Evolutionary conservation across 768 basidiomycete species (phyloP).

Genomic region (Amanita polypyramis): DNA sequence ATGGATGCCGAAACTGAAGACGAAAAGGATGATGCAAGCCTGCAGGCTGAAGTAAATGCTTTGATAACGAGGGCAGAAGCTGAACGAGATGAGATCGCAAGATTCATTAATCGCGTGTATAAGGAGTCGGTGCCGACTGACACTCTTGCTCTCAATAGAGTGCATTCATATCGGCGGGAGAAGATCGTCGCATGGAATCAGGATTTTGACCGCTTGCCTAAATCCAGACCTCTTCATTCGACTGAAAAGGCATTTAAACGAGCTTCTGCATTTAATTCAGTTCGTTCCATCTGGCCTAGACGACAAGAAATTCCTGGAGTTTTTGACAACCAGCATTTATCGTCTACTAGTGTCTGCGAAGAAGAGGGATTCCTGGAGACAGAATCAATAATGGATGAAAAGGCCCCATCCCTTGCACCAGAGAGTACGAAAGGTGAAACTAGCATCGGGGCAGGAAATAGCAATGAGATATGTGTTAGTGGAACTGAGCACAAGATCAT

Average conservation of each 20-base stretch:
- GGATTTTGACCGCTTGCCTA: conserved; percentile 81
- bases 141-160: conserved; percentile 78
- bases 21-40: conserved; percentile 52
- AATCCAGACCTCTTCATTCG: conserved; percentile 44
- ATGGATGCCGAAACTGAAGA: conserved; percentile 77
- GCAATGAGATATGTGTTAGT: neutral
- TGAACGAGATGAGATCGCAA: conserved; percentile 63
- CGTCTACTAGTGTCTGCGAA: conserved; percentile 64
- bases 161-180: conserved; percentile 82
- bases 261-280: conserved; percentile 55
- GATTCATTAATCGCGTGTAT: conserved; percentile 71
- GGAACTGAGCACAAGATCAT: neutral
- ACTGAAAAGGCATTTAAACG: conserved; percentile 42
- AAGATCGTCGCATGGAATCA: conserved; percentile 95
- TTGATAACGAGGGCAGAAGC: conserved; percentile 66
- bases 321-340: conserved; percentile 42
- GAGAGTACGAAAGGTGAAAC: neutral
- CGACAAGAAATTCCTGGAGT: conserved; percentile 43
- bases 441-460: neutral
- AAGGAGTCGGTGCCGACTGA: conserved; percentile 72
- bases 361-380: conserved; percentile 47
- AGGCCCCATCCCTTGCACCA: neutral
- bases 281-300: conserved; percentile 64
- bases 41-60: conserved; percentile 51
- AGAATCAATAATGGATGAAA: conserved; percentile 39